Evolutionary conservation across 2,329 filamentous ascomycete species (phyloP).

Genomic region (Truncatella angustata): DNA sequence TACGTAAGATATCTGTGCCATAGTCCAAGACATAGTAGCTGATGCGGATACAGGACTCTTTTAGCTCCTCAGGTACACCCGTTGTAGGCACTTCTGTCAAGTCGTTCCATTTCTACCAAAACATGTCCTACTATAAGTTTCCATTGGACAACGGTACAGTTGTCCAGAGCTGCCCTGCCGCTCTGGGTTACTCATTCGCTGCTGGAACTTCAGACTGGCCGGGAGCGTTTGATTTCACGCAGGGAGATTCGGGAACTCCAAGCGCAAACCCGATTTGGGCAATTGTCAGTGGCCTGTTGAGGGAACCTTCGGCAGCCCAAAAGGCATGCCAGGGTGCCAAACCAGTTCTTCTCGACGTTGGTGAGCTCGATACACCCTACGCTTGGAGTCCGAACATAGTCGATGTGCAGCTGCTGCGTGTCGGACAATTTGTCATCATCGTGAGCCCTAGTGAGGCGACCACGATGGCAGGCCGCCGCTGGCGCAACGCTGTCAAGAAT

Average conservation of each 20-base stretch:
- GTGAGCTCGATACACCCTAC: slow-evolving; percentile 72
- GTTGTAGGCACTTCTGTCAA: slow-evolving; percentile 66
- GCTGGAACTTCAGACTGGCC: slow-evolving; percentile 88
- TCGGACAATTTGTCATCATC: slow-evolving; percentile 81
- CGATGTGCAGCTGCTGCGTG: slow-evolving; percentile 78
- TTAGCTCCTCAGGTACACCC: slow-evolving; percentile 44
- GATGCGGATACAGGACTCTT: too few relatives aligned
- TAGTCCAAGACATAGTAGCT: slow-evolving; percentile 21
- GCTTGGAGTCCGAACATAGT: slow-evolving; percentile 86
- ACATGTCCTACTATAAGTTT: slow-evolving; percentile 75
- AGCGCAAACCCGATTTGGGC: slow-evolving; percentile 75
- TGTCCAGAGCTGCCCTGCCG: slow-evolving; percentile 77
- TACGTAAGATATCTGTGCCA: slow-evolving; percentile 29
- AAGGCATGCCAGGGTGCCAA: slow-evolving; percentile 76
- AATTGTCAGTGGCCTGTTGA: slow-evolving; percentile 68
- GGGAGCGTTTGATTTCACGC: slow-evolving; percentile 85
- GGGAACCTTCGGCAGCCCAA: slow-evolving; percentile 67
- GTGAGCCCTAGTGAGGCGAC: slow-evolving; percentile 85
- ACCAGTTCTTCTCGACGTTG: slow-evolving; percentile 82
- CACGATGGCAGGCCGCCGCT: slow-evolving; percentile 87
- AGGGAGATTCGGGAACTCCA: slow-evolving; percentile 70
- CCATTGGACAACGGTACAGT: slow-evolving; percentile 67
- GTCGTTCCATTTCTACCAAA: slow-evolving; percentile 77
- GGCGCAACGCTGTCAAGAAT: slow-evolving; percentile 68
- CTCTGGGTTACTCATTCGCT: slow-evolving; percentile 85